These are phyloP conservation scores for Jimgerdemannia flammicorona DNA, from an alignment of 192 early-diverging fungal species.

Conservation along the genomic window DNA sequence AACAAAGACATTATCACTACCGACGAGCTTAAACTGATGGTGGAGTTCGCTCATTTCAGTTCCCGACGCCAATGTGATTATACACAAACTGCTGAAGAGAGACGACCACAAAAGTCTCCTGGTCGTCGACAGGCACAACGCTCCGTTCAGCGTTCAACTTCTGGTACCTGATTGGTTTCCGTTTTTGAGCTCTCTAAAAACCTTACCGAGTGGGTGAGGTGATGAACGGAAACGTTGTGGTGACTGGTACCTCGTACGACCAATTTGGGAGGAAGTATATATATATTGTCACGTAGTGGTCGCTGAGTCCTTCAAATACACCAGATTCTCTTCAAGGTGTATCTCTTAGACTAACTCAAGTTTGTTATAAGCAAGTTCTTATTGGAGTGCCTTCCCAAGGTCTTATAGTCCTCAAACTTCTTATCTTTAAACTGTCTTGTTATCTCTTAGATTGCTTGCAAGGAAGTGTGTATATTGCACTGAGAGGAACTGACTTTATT, in stretches of 20 bases:
- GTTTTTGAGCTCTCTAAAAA: constrained; percentile 13
- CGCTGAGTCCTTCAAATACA: too few species aligned
- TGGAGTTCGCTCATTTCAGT: too few species aligned
- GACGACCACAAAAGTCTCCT: constrained; percentile 12
- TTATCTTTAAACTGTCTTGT: too few species aligned
- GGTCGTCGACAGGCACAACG: constrained; percentile 28
- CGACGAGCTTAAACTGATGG: constrained; percentile 9
- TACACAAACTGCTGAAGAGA: constrained; percentile 1
- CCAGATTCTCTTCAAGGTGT: too few species aligned
- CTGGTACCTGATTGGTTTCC: constrained; percentile 6
- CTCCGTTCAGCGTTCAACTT: constrained; percentile 15
- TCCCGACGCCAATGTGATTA: neutral
- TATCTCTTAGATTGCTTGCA: too few species aligned
- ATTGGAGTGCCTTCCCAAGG: too few species aligned
- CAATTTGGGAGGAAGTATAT: constrained; percentile 20
- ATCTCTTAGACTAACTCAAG: too few species aligned
- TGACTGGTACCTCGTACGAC: constrained; percentile 19
- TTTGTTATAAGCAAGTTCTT: too few species aligned
- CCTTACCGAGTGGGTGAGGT: constrained; percentile 22
- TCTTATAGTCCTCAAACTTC: too few species aligned
- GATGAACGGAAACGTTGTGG: constrained; percentile 20
- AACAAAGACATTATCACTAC: constrained; percentile 33
- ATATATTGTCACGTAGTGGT: too few species aligned
- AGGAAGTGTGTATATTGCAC: too few species aligned
- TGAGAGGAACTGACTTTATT: too few species aligned